Evolutionary conservation across 805 yeast species (phyloP).

Genomic region (Metschnikowia amazonensis): DNA sequence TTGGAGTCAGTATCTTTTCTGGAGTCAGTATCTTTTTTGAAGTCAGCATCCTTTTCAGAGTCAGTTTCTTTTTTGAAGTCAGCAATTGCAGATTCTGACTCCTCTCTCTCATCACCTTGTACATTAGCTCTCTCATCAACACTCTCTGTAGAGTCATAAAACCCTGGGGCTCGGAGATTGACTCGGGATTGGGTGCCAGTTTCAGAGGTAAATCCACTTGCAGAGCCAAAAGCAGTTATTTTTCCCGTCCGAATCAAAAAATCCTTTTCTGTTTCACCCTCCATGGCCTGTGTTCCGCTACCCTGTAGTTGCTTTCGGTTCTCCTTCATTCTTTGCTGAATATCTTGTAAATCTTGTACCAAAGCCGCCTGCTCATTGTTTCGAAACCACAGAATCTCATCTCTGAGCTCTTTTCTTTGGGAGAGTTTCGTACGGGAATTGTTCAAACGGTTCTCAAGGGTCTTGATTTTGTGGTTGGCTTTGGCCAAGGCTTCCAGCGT

Average conservation of each 20-base stretch:
- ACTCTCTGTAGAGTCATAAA: slow-evolving; percentile 18
- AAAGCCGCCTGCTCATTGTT: slow-evolving; percentile 50
- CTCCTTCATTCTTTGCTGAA: slow-evolving; percentile 32
- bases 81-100: neutral
- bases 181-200: slow-evolving; percentile 33
- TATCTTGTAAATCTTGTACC: slow-evolving; percentile 60
- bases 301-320: slow-evolving; percentile 38
- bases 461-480: slow-evolving; percentile 39
- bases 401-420: slow-evolving; percentile 49
- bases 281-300: slow-evolving; percentile 10
- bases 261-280: slow-evolving; percentile 75
- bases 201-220: slow-evolving; percentile 46
- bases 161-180: slow-evolving; percentile 49
- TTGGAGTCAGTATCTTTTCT: too few relatives aligned
- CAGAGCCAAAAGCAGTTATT: slow-evolving; percentile 86
- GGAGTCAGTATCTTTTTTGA: neutral
- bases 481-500: slow-evolving; percentile 48
- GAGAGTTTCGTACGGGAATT: slow-evolving; percentile 62
- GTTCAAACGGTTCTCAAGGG: slow-evolving; percentile 46
- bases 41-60: neutral
- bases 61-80: too few relatives aligned
- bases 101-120: neutral
- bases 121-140: neutral
- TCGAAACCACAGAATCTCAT: slow-evolving; percentile 51
- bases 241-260: slow-evolving; percentile 84